Base-by-base conservation (phyloP, 441 rosid species). In the Pelargonium cotyledonis region DNA sequence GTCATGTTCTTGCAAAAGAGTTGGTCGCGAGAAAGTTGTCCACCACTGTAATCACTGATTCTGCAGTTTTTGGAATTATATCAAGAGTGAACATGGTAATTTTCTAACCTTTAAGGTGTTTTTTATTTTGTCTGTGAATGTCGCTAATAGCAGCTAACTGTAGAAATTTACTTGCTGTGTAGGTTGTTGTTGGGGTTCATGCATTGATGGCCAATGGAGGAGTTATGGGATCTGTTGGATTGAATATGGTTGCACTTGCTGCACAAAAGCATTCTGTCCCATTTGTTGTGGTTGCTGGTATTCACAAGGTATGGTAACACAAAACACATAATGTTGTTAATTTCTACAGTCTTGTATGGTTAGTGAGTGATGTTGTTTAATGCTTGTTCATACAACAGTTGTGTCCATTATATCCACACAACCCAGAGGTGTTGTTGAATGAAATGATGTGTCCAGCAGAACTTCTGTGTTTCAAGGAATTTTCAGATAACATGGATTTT, bases 201-300 rank as follows among this genome's bases (percentile, higher is more conserved):
- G 95, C 95, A 70, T 95, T 95, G 68, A 89, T 95, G 98, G 97
- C 99, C 65, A 90, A 95, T 81, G 99, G 98, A 68, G 97, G 97
- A 66, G 97, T 92, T 66, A 88, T 95, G 73, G 97, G 91, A 66
- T 96, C 98, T 69, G 96, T 95, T 72, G 99, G 98, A 61, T 75
- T 92, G 83, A 95, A 95, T 82, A 90, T 92, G 98, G 93, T 89
- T 74, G 97, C 99, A 11, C 91, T 92, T 76, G 99, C 99, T 61
- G 98, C 98, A 51, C 80, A 92, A 84, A 95, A 86, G 80, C 98
- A 95, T 65, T 97, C 96, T 61, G 98, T 95, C 66, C 99, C 99
- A 69, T 92, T 95, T 74, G 99, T 95, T 66, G 97, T 95, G 64
- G 93, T 92, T 63, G 98, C 96, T 21, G 93, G 99, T 43, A 85